Evolutionary conservation across 305 asterid species (phyloP).

Genomic region (Coffea humblotiana): DNA sequence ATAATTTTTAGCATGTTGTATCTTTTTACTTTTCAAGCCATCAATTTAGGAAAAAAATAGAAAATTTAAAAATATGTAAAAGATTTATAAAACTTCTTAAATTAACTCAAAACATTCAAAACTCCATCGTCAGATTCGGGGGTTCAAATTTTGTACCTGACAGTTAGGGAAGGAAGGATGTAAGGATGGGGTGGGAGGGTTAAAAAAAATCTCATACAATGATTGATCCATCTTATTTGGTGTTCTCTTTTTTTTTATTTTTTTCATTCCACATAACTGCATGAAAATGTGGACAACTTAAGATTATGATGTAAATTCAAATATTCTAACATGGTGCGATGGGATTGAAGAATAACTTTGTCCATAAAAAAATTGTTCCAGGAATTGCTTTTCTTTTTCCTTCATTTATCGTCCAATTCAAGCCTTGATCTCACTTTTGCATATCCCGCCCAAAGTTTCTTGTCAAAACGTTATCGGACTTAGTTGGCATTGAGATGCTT

Average conservation of each 20-base stretch:
- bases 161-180: too few species aligned
- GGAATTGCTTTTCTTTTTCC: neutral
- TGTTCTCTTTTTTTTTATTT: too few species aligned
- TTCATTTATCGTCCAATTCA: slow-evolving; percentile 9
- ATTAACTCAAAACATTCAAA: too few species aligned
- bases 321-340: neutral
- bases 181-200: too few species aligned
- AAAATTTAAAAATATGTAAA: too few species aligned
- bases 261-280: neutral
- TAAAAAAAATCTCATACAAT: neutral
- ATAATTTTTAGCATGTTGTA: too few species aligned
- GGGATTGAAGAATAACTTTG: slow-evolving; percentile 10
- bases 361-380: neutral
- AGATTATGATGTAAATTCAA: neutral
- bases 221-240: neutral
- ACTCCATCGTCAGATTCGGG: too few species aligned
- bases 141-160: too few species aligned
- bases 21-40: too few species aligned
- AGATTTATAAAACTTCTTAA: too few species aligned
- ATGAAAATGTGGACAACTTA: neutral
- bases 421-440: neutral
- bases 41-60: too few species aligned
- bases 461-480: neutral
- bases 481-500: slow-evolving; percentile 2
- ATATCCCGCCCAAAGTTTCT: neutral